Evolutionary conservation across 352 stramenopile genomes (phyloP), one percentile per base, ranked within the genome.

Genomic region (Aphanomyces invadans): DNA sequence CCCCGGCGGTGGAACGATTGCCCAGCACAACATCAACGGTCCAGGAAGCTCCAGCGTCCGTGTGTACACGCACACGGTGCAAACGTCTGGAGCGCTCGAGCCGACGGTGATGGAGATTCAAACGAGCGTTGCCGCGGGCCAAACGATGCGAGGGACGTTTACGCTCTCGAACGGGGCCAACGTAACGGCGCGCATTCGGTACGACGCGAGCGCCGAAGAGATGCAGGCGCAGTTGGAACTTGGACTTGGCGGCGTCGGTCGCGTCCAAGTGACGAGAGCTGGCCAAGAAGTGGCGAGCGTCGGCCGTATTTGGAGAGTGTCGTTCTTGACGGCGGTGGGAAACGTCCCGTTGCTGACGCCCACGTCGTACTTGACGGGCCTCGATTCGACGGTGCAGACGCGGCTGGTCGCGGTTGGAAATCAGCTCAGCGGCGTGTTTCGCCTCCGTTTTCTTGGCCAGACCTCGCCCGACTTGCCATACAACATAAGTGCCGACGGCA

Each of bases 11-110:
- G 91, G 87, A 1, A 95, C 87, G 45, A 72, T 98, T 10, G 74
- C 70, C 32, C 80, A 80, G 53, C 96, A 97, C 72, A 98, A 98
- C 62, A 74, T 89, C 17, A 98, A 98, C 70, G 96, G 96, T 0
- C 95, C 92, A 4, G 96, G 95, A 9, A 97, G 91, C 65, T 68
- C 84, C 9, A 97, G 74, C 59, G 77, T 92, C 21, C 79, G 92
- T 26, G 88, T 98, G 21, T 96, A 97, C 44, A 73, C 97, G 11
- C 94, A 96, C 44, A 97, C 92, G 0, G 67, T 99, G 33, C 87
- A 89, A 56, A 98, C 89, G 12, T 86, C 66, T 42, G 90, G 76
- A n/a, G 79, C 79, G 12, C 76, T 95, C 38, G 71, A 97, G 19
- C 76, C 83, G 7, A 93, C 98, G 68, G 83, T 98, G 33, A 90